Percentiles rank a stretch among this genome's conserved stretches.
phyloP scores from a whole-genome alignment of 2,329 filamentous ascomycete species.

The Scopulariopsis brevicaulis region DNA sequence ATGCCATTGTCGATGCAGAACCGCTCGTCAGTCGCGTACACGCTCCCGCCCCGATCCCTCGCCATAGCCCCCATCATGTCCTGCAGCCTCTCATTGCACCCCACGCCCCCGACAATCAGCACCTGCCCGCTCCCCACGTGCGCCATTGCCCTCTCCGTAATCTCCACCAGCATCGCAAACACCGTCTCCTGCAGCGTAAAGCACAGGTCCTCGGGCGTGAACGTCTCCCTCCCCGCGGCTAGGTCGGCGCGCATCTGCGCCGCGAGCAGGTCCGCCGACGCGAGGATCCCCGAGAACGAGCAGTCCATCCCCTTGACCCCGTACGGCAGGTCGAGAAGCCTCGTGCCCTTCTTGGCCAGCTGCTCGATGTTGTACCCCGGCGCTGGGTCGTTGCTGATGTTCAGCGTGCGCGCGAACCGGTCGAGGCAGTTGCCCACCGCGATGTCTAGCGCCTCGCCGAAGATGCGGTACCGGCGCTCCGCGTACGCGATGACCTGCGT shows the following conservation, averaged over 20 bases:
- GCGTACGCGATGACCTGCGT: slow-evolving; percentile 97
- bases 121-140: slow-evolving; percentile 89
- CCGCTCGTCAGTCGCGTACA: slow-evolving; percentile 91
- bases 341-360: slow-evolving; percentile 63
- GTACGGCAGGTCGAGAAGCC: slow-evolving; percentile 80
- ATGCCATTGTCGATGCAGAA: slow-evolving; percentile 99
- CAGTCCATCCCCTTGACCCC: slow-evolving; percentile 99
- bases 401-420: slow-evolving; percentile 82
- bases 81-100: slow-evolving; percentile 87
- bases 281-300: slow-evolving; percentile 86
- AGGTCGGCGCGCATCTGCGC: slow-evolving; percentile 43
- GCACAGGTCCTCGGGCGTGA: slow-evolving; percentile 78
- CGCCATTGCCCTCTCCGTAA: slow-evolving; percentile 96
- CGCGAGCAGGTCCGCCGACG: slow-evolving; percentile 70
- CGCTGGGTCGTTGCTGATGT: slow-evolving; percentile 90
- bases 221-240: slow-evolving; percentile 39
- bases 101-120: slow-evolving; percentile 89
- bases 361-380: slow-evolving; percentile 98
- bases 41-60: slow-evolving; percentile 71
- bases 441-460: slow-evolving; percentile 94
- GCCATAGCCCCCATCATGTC: slow-evolving; percentile 99
- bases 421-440: slow-evolving; percentile 97
- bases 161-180: slow-evolving; percentile 95
- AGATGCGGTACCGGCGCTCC: slow-evolving; percentile 89
- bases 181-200: slow-evolving; percentile 94